These are phyloP conservation scores for Fusarium euwallaceae DNA, from an alignment of 2,329 filamentous ascomycete species.

Conservation along the genomic window DNA sequence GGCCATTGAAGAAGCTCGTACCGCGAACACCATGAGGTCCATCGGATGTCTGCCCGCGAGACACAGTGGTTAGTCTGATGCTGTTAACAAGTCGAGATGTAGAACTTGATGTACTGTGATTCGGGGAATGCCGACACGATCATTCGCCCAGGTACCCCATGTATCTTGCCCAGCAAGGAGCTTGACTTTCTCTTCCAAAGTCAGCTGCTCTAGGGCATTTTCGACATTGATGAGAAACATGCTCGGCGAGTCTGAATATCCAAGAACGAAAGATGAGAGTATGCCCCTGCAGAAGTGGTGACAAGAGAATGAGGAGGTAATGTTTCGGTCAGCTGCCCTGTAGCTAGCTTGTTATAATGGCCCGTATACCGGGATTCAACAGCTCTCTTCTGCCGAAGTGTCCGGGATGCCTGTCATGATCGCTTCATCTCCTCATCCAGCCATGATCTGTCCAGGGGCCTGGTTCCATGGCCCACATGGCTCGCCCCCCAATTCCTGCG, in stretches of 20 bases:
- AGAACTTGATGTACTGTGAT: neutral
- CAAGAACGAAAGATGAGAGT: neutral
- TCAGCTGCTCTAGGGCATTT: conserved; percentile 8
- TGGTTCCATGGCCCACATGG: neutral
- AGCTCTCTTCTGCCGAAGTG: neutral
- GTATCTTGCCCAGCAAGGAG: conserved; percentile 21
- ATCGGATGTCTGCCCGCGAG: conserved; percentile 16
- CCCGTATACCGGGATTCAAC: neutral
- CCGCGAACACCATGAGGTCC: conserved; percentile 36
- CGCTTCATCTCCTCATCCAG: neutral
- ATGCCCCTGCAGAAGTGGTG: neutral
- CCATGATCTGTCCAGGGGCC: neutral
- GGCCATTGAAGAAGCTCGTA: conserved; percentile 21
- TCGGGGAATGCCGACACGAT: conserved; percentile 6
- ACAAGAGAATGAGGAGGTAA: neutral
- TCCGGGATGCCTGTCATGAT: neutral
- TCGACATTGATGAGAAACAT: conserved; percentile 16
- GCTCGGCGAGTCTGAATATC: neutral
- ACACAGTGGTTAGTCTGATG: neutral
- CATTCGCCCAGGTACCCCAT: conserved; percentile 9
- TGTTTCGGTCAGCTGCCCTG: neutral
- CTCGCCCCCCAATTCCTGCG: neutral
- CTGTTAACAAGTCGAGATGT: neutral
- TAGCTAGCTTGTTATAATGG: neutral
- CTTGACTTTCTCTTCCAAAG: conserved; percentile 24